These are phyloP conservation scores for Pseudogymnoascus sp. DNA, from an alignment of 2,329 filamentous ascomycete species.

Conservation along the genomic window DNA sequence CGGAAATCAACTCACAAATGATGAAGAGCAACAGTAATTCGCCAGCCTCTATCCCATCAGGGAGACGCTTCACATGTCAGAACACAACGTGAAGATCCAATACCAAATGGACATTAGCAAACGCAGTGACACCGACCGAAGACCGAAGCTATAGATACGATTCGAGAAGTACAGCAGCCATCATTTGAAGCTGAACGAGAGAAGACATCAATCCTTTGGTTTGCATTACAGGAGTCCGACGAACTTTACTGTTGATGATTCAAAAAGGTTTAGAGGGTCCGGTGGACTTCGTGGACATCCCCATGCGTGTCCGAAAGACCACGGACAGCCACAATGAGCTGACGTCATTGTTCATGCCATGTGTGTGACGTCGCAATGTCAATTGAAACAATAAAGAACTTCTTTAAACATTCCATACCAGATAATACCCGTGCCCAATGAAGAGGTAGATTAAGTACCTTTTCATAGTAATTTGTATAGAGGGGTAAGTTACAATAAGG, in stretches of 20 bases:
- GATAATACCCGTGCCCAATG: neutral
- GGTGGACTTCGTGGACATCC: neutral
- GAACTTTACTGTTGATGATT: neutral
- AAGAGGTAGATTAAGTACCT: neutral
- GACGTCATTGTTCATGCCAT: neutral
- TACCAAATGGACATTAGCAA: neutral
- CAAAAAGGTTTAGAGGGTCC: neutral
- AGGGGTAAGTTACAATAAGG: neutral
- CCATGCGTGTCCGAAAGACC: neutral
- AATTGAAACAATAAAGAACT: neutral
- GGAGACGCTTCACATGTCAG: no score
- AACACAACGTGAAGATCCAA: no score
- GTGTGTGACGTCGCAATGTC: neutral
- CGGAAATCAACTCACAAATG: no score
- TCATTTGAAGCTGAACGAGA: neutral
- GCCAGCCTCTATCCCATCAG: no score
- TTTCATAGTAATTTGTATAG: neutral
- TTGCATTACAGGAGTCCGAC: neutral
- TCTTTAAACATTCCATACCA: neutral
- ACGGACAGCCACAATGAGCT: neutral
- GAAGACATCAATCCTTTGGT: neutral
- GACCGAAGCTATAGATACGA: neutral
- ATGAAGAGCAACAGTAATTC: no score
- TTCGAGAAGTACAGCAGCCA: neutral
- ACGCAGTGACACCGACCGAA: neutral